phyloP scores from a whole-genome alignment of 192 early-diverging fungal genomes.

The Coemansia sp. region DNA sequence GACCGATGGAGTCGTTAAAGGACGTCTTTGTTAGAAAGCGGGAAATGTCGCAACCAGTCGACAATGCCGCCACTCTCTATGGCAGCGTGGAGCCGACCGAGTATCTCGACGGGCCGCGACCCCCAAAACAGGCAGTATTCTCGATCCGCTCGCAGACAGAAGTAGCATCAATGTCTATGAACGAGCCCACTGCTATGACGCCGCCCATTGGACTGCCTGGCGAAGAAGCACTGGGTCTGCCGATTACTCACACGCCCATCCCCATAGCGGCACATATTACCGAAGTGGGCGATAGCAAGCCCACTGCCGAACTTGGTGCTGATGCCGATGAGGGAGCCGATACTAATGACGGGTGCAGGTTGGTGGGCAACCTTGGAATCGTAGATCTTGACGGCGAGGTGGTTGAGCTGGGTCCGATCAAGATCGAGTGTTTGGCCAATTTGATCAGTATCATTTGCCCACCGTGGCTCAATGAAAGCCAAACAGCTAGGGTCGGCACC shows the following conservation, averaged over 20 bases:
- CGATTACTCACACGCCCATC: neutral
- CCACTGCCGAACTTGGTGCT: neutral
- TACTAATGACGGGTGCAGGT: constrained; percentile 20
- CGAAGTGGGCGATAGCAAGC: neutral
- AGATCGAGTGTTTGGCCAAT: constrained; percentile 52
- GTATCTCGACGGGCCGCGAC: constrained; percentile 9
- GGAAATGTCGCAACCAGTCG: neutral
- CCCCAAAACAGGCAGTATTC: constrained; percentile 35
- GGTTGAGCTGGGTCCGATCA: constrained; percentile 50
- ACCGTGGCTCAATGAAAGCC: constrained; percentile 49
- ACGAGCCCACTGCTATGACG: neutral
- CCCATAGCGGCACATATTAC: neutral
- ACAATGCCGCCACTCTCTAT: constrained; percentile 8
- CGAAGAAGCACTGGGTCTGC: neutral
- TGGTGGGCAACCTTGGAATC: constrained; percentile 51
- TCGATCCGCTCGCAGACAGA: constrained; percentile 47
- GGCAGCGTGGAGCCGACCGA: neutral
- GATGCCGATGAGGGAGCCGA: neutral
- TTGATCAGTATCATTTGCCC: constrained; percentile 41
- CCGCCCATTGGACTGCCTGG: constrained; percentile 2
- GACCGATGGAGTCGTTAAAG: neutral
- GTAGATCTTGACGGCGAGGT: constrained; percentile 57
- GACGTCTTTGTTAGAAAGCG: neutral
- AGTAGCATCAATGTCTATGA: constrained; percentile 17
- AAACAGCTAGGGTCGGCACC: constrained; percentile 20